Evolutionary conservation across 1,284 basidiomycete species (phyloP), one percentile per base, ranked within the genome.

Genomic region (Fomitopsis palustris): DNA sequence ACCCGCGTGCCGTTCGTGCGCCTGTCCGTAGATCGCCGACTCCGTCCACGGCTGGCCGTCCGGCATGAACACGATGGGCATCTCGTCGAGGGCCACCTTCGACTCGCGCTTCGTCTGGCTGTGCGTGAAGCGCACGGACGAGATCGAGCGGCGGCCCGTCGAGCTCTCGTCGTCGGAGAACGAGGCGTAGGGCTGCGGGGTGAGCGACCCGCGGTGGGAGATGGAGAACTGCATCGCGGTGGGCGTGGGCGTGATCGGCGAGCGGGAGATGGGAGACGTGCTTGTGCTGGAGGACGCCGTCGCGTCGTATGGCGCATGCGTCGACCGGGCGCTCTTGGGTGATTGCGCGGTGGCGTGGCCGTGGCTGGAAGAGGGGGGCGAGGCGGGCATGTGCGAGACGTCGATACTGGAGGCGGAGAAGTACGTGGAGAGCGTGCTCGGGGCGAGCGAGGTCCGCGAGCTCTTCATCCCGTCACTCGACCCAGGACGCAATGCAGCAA

Each of bases 371-470:
- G 65, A 63, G 27, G 69, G 71, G 31, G 77, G 79, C 8, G 75
- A 70, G 33, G 73, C 72, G 21, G 77, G 64, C 55, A 68, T 62
- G 59, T 70, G 67, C 64, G 70, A 69, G 70, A 74, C 62, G 64
- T 65, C 49, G 27, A 52, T 31, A n/a, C n/a, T 73, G 27, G 79
- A 83, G 4, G 77, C 61, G 1, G 81, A 81, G 70, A 87, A 85
- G 65, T 84, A 84, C 57, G 77, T 72, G 6, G 84, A 84, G 61
- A 81, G 79, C 25, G 80, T 72, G 67, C 78, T 84, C 67, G 75
- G 77, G 12, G 66, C 59, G 27, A 75, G 29, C 4, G 49, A 52
- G 14, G 29, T 17, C 19, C 49, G 14, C 8, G 74, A 75, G 21
- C 62, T 41, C 47, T 75, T 70, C 37, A 57, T 57, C 19, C 54